Base-by-base conservation (phyloP, 495 filamentous ascomycete species). In the Cairneyella variabilis region DNA sequence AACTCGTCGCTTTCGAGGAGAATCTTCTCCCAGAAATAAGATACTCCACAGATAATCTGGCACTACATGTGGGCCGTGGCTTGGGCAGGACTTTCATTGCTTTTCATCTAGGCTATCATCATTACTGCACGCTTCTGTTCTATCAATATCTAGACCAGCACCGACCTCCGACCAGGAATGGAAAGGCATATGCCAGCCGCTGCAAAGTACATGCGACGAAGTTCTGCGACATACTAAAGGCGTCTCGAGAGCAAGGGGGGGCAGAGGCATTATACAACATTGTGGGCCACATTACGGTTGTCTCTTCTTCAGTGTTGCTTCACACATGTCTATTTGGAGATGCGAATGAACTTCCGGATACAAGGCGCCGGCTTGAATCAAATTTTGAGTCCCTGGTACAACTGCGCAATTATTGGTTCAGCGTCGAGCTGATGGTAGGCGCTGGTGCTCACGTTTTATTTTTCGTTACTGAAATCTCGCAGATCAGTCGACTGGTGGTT, bases 271-370 rank as follows among this genome's bases (percentile, higher is more conserved):
- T 68, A 11, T 63, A 68, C 43, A 51, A 64, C 21, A 65, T 65
- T 56, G 58, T 65, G 18, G 60, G 62, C 2, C 65, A 68, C 54
- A 62, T 68, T 55, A 65, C 65, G 1, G 58, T 68, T 5, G 64
- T 66, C 11, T 68, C 64, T 16, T 68, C 66, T 2, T 65, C 54
- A 3, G 54, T 57, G 10, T 26, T 66, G 10, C 51, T 68, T 0
- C 66, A 68, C 38, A 64, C 66, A 7, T 47, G 63, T 14, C 32
- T 68, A 3, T 61, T 68, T 57, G 66, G 66, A 2, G 55, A 50
- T 39, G 28, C 11, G 10, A 25, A 57, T 25, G 66, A 68, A 49
- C 30, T 66, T 21, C 22, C 45, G 7, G 48, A 63, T 20, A 58
- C 62, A 37, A 54, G 49, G 52, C 5, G 17, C 22, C 49, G 62